phyloP scores from a whole-genome alignment of 495 filamentous ascomycete species.

The Trichoderma erinaceum region DNA sequence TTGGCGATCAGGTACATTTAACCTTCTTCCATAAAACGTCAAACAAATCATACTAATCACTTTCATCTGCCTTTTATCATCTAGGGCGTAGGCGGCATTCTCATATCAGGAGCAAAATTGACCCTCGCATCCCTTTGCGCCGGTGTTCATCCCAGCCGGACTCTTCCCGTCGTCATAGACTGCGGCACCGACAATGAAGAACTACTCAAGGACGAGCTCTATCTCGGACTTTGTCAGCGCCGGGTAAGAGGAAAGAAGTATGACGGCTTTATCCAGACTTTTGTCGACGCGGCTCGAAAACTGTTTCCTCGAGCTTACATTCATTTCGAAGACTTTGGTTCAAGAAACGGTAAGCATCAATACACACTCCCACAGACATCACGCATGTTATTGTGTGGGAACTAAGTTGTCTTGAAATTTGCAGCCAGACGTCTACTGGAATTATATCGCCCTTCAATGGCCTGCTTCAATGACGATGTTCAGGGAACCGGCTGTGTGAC shows the following conservation, averaged over 20 bases:
- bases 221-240: constrained; percentile 65
- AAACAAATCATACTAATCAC: neutral
- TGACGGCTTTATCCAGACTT: constrained; percentile 69
- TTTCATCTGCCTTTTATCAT: neutral
- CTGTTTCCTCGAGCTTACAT: constrained; percentile 76
- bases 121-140: constrained; percentile 78
- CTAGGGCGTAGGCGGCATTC: constrained; percentile 71
- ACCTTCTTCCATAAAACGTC: neutral
- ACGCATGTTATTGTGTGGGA: too few species aligned
- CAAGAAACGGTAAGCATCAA: constrained; percentile 39
- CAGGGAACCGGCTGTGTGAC: constrained; percentile 89
- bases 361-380: neutral
- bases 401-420: neutral
- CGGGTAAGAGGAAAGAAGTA: constrained; percentile 67
- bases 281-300: constrained; percentile 60
- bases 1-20: constrained; percentile 61
- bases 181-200: constrained; percentile 79
- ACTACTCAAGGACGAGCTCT: constrained; percentile 72
- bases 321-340: constrained; percentile 67
- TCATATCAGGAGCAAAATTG: constrained; percentile 80
- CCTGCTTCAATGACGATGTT: constrained; percentile 91
- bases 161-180: constrained; percentile 78
- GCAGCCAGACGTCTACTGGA: constrained; percentile 63
- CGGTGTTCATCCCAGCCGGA: constrained; percentile 74
- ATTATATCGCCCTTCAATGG: constrained; percentile 59